Evolutionary conservation across 73 alveolate species (phyloP).

Genomic region (Paramecium tetraurelia): DNA sequence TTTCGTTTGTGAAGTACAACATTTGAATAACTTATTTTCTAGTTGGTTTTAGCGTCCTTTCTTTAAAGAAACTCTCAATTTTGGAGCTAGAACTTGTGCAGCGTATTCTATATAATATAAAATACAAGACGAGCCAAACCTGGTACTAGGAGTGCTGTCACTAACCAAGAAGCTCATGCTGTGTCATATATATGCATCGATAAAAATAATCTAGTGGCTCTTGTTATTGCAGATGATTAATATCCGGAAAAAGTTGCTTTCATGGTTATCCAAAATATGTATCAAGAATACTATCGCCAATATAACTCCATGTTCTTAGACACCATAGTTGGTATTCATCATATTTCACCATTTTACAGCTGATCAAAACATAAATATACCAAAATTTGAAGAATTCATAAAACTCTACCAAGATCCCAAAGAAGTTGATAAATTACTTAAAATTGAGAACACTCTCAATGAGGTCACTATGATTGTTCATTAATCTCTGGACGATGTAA

Average conservation of each 20-base stretch:
- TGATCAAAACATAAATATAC: conserved; percentile 83
- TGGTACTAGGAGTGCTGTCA: conserved; percentile 83
- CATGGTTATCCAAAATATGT: conserved; percentile 75
- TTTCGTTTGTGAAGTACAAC: conserved; percentile 72
- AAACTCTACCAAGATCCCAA: conserved; percentile 88
- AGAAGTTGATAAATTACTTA: conserved; percentile 87
- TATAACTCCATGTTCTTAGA: conserved; percentile 7
- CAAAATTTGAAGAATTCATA: conserved; percentile 75
- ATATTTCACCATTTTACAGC: conserved; percentile 46
- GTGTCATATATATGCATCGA: conserved; percentile 73
- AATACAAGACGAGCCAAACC: conserved; percentile 70
- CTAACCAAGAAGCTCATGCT: conserved; percentile 76
- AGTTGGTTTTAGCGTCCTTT: conserved; percentile 64
- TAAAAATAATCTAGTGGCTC: conserved; percentile 65
- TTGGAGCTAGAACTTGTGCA: conserved; percentile 73
- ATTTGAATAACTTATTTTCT: conserved; percentile 34
- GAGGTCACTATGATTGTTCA: conserved; percentile 89
- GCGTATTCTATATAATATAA: conserved; percentile 20
- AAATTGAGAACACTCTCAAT: conserved; percentile 84
- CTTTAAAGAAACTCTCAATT: conserved; percentile 69
- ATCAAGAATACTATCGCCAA: conserved; percentile 72
- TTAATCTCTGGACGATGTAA: conserved; percentile 82
- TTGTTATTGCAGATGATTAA: conserved; percentile 86
- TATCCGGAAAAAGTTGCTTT: conserved; percentile 95
- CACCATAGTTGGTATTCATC: conserved; percentile 31